Conservation (phyloP, 352 stramenopile genomes). For the Pythium insidiosum region DNA sequence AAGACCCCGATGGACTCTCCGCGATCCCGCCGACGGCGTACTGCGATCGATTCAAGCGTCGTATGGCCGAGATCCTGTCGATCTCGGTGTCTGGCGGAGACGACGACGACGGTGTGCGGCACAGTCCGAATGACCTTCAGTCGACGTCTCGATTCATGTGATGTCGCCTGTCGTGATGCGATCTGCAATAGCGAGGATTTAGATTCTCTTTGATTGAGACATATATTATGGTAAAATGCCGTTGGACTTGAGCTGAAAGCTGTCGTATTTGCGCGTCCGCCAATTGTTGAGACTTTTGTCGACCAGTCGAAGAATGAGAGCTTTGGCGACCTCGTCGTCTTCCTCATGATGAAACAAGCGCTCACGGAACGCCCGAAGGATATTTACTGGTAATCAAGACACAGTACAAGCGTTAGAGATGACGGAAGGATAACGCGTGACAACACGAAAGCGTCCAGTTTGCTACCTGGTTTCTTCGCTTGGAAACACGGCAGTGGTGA, state of each 20-base stretch:
- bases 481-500: conserved; percentile 89
- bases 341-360: conserved; percentile 25
- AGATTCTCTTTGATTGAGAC: conserved; percentile 7
- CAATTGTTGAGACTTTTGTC: conserved; percentile 59
- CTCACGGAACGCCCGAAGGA: conserved; percentile 17
- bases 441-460: no score
- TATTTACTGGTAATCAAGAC: no score
- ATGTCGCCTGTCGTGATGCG: no score
- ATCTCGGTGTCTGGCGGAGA: conserved; percentile 60
- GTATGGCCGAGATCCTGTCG: conserved; percentile 82
- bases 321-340: conserved; percentile 17
- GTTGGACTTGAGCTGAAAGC: conserved; percentile 61
- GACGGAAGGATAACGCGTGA: no score
- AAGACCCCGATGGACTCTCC: conserved; percentile 74
- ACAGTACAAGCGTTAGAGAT: no score
- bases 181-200: no score
- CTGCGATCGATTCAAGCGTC: conserved; percentile 83
- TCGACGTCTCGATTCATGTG: conserved; percentile 15
- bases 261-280: conserved; percentile 63
- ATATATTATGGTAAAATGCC: conserved; percentile 40
- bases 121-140: conserved; percentile 9
- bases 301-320: conserved; percentile 30
- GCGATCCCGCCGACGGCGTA: conserved; percentile 77
- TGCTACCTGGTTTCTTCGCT: conserved; percentile 12
- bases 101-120: conserved; percentile 41